Conservation (phyloP, 2,329 filamentous ascomycete genomes). For the Colletotrichum theobromicola region DNA sequence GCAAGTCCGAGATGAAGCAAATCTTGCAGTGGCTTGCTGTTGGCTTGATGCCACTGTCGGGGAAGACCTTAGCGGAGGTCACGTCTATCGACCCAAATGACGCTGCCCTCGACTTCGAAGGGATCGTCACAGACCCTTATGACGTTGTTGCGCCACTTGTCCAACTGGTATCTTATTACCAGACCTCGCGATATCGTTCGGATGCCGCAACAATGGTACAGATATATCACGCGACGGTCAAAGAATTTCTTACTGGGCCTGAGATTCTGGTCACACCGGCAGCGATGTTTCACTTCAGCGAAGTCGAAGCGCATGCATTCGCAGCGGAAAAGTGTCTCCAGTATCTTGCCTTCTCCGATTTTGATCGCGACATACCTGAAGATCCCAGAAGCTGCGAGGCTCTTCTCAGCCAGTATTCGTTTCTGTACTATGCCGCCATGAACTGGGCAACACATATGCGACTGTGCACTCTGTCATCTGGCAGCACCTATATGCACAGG, state of each 20-base stretch:
- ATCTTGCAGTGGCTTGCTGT: neutral
- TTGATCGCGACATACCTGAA: neutral
- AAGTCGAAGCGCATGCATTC: neutral
- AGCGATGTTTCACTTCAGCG: neutral
- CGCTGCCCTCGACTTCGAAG: neutral
- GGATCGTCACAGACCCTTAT: neutral
- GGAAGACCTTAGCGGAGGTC: rapidly evolving
- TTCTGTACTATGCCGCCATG: rapidly evolving
- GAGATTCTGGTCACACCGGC: neutral
- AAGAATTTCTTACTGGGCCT: rapidly evolving
- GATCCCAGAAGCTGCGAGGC: rapidly evolving
- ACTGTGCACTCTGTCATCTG: neutral
- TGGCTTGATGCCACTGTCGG: too few species aligned
- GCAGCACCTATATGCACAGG: rapidly evolving
- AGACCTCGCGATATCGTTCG: neutral
- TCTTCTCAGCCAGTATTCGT: rapidly evolving
- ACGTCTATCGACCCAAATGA: neutral
- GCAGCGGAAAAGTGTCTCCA: neutral
- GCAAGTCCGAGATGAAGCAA: neutral
- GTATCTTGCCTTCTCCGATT: neutral
- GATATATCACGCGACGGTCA: neutral
- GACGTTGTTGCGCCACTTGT: neutral
- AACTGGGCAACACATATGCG: neutral
- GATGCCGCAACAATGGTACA: neutral
- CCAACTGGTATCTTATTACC: rapidly evolving